These are phyloP conservation scores for Mucor ambiguus DNA, from an alignment of 371 early-diverging fungal species.

Conservation along the genomic window DNA sequence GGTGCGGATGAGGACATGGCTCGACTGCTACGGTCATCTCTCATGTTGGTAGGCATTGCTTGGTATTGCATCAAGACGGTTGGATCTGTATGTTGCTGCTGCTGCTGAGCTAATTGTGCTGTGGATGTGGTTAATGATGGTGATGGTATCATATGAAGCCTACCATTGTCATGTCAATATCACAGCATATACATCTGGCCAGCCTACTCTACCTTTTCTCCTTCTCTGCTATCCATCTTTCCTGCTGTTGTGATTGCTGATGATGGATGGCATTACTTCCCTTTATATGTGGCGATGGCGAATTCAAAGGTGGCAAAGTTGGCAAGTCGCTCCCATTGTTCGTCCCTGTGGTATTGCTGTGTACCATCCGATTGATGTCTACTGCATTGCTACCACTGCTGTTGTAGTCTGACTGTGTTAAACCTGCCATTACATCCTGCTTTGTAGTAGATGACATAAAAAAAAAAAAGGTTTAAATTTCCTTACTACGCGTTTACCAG, in stretches of 20 bases:
- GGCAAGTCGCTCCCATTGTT: constrained; percentile 13
- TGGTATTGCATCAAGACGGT: constrained; percentile 23
- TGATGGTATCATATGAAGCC: constrained; percentile 5
- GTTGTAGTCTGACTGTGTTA: constrained; percentile 8
- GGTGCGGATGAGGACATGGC: constrained; percentile 1
- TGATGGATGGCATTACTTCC: not conserved
- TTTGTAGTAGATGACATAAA: not conserved
- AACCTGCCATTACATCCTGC: constrained; percentile 16
- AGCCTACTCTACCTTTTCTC: constrained; percentile 1
- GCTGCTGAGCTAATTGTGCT: not conserved
- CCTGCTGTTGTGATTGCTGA: not conserved
- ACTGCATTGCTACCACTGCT: not conserved
- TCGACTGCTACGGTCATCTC: constrained; percentile 7
- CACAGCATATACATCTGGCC: not conserved
- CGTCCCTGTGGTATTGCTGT: not conserved
- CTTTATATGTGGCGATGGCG: constrained; percentile 8
- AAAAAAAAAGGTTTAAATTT: not conserved
- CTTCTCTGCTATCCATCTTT: constrained; percentile 11
- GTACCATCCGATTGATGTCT: not conserved
- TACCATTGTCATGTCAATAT: not conserved
- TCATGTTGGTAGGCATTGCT: not conserved
- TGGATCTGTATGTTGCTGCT: constrained; percentile 13
- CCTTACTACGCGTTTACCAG: not conserved
- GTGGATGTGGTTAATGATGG: not conserved
- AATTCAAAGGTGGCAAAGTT: constrained; percentile 26